Base-by-base conservation (phyloP, 352 stramenopile genomes). In the Phytopythium sindhum region DNA sequence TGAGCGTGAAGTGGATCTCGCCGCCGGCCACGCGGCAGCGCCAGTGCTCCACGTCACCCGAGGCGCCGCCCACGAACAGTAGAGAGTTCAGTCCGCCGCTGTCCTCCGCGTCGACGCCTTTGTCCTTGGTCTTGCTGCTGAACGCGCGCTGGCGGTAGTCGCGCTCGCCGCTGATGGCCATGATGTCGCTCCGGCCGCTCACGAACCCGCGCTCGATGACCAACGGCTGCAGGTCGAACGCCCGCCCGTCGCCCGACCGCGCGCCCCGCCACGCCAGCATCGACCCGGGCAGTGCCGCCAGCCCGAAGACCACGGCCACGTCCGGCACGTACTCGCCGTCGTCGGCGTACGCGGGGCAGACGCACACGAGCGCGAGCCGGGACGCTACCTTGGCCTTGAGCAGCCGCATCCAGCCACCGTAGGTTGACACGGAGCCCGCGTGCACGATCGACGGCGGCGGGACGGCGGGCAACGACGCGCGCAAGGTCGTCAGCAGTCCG, bases 111-210 rank as follows among this genome's bases (percentile, higher is more conserved):
- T 24, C 28, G 1, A 12, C 19, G 9, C 10, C 19, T 68, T 69
- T 55, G 21, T 61, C 57, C 65, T 60, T 45, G n/a, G 62, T 57
- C 48, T 84, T 78, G 50, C 65, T 86, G 24, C 77, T 81, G 57
- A 95, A 95, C 17, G 86, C 86, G 39, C 84, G 80, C 60, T 93
- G 85, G 2, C 84, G 84, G 50, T 93, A 93, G 62, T 93, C 84
- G 67, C 84, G 71, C 70, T 93, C 86, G 17, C 84, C 74, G 6
- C 80, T 85, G 60, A 95, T 84, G 8, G 83, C 86, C 6, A 83
- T 91, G 62, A 95, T 91, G 56, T 88, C 74, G 12, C 53, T 33
- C 65, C 87, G 86, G 41, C 66, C 78, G 19, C 78, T 45, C 6
- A 89, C 77, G 17, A 67, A 67, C 35, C 56, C 63, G 48, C 84